These are phyloP conservation scores for Mycena pura DNA, from an alignment of 768 basidiomycete species.

Conservation along the genomic window DNA sequence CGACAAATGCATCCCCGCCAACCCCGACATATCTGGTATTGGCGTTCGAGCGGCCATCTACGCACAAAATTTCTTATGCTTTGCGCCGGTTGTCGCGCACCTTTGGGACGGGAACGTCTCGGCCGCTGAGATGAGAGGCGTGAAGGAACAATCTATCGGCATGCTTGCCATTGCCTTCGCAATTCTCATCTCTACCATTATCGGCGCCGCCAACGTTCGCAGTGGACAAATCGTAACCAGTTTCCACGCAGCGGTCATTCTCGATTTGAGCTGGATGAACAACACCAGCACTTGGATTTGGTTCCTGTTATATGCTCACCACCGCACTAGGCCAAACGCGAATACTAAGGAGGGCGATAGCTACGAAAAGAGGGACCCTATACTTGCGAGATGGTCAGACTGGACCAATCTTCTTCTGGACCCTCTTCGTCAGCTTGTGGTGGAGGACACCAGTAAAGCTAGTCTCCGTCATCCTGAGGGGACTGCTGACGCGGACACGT, in stretches of 20 bases:
- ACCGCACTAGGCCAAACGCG: not conserved
- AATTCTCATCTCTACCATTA: not conserved
- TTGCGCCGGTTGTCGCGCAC: too few relatives aligned
- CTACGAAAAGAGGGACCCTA: not conserved
- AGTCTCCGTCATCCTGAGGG: not conserved
- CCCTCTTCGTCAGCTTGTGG: not conserved
- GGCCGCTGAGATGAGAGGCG: too few relatives aligned
- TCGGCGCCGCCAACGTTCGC: not conserved
- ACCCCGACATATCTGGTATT: too few relatives aligned
- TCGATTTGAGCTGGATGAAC: conserved; percentile 1
- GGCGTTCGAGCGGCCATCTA: too few relatives aligned
- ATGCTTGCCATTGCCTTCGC: too few relatives aligned
- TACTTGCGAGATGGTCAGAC: not conserved
- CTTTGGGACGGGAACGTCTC: too few relatives aligned
- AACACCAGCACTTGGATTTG: not conserved
- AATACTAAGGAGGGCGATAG: not conserved
- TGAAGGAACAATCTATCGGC: too few relatives aligned
- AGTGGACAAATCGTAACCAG: not conserved
- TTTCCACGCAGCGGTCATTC: not conserved
- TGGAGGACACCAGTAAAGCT: not conserved
- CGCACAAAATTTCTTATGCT: too few relatives aligned
- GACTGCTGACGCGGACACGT: not conserved
- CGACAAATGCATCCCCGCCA: too few relatives aligned
- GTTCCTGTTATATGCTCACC: not conserved
- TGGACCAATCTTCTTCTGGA: not conserved